A percentile compares a stretch with the other conserved stretches of the same genome.
Evolutionary conservation across 257 asterid genomes (phyloP).

Genomic region (Catharanthus roseus): DNA sequence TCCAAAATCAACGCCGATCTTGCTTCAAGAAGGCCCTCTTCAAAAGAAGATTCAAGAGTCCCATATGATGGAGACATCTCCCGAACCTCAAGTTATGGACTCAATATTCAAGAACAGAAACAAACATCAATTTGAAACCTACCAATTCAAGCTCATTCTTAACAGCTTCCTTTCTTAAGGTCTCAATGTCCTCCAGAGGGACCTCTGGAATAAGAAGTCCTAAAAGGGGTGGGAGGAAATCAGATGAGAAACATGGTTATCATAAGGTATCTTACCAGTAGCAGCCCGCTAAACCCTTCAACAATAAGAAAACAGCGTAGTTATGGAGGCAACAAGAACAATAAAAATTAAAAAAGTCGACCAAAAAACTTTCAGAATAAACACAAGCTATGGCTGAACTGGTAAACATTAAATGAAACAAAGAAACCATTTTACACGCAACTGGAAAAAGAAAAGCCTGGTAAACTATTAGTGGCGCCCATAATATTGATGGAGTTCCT

Average conservation of each 20-base stretch:
- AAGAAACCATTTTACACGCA: no score
- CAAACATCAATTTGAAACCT: slow-evolving; percentile 21
- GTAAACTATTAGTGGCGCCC: no score
- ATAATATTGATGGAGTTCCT: no score
- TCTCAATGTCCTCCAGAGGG: slow-evolving; percentile 82
- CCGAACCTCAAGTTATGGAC: neutral
- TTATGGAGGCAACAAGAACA: no score
- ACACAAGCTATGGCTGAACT: no score
- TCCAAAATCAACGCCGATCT: neutral
- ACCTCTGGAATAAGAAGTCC: slow-evolving; percentile 92
- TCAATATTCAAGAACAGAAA: neutral
- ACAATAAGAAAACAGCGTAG: no score
- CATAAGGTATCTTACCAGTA: neutral
- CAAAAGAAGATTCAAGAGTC: neutral
- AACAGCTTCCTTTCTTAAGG: slow-evolving; percentile 70
- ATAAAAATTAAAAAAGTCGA: no score
- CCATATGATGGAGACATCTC: neutral
- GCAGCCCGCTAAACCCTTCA: neutral
- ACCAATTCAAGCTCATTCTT: slow-evolving; percentile 72
- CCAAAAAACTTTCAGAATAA: no score
- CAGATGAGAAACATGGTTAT: neutral
- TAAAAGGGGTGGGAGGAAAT: slow-evolving; percentile 11
- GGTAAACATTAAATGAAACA: no score
- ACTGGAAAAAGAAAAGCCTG: no score
- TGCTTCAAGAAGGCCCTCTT: neutral